These are phyloP conservation scores for Termitomyces bulborhizus DNA, from an alignment of 768 basidiomycete species.

Conservation along the genomic window DNA sequence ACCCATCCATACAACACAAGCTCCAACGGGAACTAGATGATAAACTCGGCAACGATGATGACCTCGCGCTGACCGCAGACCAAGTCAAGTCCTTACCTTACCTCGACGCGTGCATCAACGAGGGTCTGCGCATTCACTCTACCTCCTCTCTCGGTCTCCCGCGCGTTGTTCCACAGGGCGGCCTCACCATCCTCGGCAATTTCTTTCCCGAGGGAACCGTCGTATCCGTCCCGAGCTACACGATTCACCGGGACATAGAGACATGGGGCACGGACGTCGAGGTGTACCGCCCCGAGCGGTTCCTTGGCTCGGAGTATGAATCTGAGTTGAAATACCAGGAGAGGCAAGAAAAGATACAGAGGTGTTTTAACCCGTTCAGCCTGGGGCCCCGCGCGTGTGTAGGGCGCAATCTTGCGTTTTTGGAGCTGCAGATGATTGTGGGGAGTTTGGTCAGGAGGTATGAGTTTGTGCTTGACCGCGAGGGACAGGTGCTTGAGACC, in stretches of 20 bases:
- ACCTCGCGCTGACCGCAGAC: conserved; percentile 54
- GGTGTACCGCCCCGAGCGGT: conserved; percentile 75
- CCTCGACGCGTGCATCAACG: conserved; percentile 84
- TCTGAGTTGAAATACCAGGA: conserved; percentile 24
- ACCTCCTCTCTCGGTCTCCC: conserved; percentile 83
- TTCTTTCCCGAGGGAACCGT: conserved; percentile 71
- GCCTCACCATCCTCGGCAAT: conserved; percentile 51
- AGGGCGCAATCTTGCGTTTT: conserved; percentile 72
- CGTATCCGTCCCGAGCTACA: conserved; percentile 76
- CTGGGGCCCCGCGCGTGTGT: conserved; percentile 83
- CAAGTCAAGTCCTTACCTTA: conserved; percentile 72
- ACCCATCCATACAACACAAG: conserved; percentile 58
- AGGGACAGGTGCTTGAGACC: conserved; percentile 61
- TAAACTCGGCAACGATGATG: conserved; percentile 45
- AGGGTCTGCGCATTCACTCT: conserved; percentile 79
- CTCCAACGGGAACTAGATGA: conserved; percentile 75
- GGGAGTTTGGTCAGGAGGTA: conserved; percentile 76
- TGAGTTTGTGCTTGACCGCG: conserved; percentile 60
- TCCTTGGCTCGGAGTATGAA: conserved; percentile 48
- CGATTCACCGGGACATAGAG: conserved; percentile 65
- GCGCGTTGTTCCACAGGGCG: conserved; percentile 68
- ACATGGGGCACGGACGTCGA: conserved; percentile 81
- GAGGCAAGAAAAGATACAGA: conserved; percentile 45
- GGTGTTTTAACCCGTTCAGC: conserved; percentile 82
- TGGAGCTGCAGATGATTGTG: conserved; percentile 67